Evolutionary conservation across 371 early-diverging fungal species (phyloP).

Genomic region (Blakeslea trispora): DNA sequence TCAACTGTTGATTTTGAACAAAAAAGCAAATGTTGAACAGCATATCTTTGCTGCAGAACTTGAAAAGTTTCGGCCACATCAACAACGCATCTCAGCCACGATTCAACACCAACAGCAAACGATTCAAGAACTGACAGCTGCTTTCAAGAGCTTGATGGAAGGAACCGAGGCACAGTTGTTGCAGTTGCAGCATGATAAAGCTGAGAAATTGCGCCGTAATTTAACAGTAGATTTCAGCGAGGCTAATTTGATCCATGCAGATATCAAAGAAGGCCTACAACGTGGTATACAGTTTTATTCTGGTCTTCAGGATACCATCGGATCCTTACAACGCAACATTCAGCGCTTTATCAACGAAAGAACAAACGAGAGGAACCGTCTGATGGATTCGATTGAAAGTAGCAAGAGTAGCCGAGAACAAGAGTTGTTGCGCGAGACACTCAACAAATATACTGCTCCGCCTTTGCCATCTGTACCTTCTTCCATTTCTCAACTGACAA

Average conservation of each 20-base stretch:
- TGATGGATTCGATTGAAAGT: slow-evolving; percentile 62
- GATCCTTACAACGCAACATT: slow-evolving; percentile 61
- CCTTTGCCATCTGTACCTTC: slow-evolving; percentile 22
- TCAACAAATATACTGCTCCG: slow-evolving; percentile 43
- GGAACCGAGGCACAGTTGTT: slow-evolving; percentile 70
- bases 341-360: slow-evolving; percentile 69
- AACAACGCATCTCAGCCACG: slow-evolving; percentile 73
- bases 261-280: slow-evolving; percentile 70
- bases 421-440: slow-evolving; percentile 69
- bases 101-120: slow-evolving; percentile 77
- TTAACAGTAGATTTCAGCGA: slow-evolving; percentile 61
- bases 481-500: slow-evolving; percentile 35
- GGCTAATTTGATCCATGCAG: slow-evolving; percentile 57
- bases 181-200: slow-evolving; percentile 67
- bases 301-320: slow-evolving; percentile 67
- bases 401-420: slow-evolving; percentile 71
- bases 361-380: slow-evolving; percentile 63
- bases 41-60: slow-evolving; percentile 89
- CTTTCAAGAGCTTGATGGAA: slow-evolving; percentile 77
- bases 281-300: slow-evolving; percentile 84
- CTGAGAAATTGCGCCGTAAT: slow-evolving; percentile 62
- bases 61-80: slow-evolving; percentile 84
- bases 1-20: slow-evolving; percentile 78
- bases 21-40: slow-evolving; percentile 75
- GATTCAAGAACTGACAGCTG: slow-evolving; percentile 72